These are phyloP conservation scores for Melastoma malabathricum DNA, from an alignment of 345 rosid genomes.

Conservation along the genomic window DNA sequence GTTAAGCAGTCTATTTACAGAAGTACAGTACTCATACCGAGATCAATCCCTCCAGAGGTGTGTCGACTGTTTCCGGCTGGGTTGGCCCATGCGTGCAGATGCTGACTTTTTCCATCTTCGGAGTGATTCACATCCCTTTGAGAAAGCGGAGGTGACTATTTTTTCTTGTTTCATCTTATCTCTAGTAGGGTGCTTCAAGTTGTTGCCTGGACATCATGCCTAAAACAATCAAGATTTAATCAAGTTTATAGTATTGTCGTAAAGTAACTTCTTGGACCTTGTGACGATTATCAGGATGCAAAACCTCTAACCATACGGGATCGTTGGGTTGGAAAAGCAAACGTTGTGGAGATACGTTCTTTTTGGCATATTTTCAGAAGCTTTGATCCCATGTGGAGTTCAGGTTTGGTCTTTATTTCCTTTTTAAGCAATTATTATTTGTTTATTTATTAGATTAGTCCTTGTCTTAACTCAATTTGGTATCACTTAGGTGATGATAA, in stretches of 20 bases:
- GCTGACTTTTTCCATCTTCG: slow-evolving; percentile 75
- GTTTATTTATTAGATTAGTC: neutral
- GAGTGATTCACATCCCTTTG: slow-evolving; percentile 15
- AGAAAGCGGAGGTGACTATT: slow-evolving; percentile 53
- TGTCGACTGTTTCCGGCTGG: slow-evolving; percentile 85
- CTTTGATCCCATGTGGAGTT: slow-evolving; percentile 98
- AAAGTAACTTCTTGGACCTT: neutral
- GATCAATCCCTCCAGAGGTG: slow-evolving; percentile 44
- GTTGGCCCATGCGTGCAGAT: slow-evolving; percentile 99
- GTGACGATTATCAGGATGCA: slow-evolving; percentile 35
- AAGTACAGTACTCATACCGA: neutral
- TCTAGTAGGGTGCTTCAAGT: neutral
- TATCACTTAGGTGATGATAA: slow-evolving; percentile 61
- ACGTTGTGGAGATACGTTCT: slow-evolving; percentile 94
- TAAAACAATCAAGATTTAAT: no score
- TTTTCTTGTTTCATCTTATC: slow-evolving; percentile 1
- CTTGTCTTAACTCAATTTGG: slow-evolving; percentile 7
- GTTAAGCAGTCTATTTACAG: neutral
- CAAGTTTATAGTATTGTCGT: slow-evolving; percentile 1
- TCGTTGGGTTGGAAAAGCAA: slow-evolving; percentile 91
- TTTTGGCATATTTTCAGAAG: slow-evolving; percentile 98
- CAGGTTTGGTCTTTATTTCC: slow-evolving; percentile 38
- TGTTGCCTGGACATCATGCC: no score
- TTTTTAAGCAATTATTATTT: neutral
- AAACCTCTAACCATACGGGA: slow-evolving; percentile 40